Evolutionary conservation across 2,329 filamentous ascomycete genomes (phyloP), one percentile per base, ranked within the genome.

Genomic region (Iodosphaeria phyllophila): DNA sequence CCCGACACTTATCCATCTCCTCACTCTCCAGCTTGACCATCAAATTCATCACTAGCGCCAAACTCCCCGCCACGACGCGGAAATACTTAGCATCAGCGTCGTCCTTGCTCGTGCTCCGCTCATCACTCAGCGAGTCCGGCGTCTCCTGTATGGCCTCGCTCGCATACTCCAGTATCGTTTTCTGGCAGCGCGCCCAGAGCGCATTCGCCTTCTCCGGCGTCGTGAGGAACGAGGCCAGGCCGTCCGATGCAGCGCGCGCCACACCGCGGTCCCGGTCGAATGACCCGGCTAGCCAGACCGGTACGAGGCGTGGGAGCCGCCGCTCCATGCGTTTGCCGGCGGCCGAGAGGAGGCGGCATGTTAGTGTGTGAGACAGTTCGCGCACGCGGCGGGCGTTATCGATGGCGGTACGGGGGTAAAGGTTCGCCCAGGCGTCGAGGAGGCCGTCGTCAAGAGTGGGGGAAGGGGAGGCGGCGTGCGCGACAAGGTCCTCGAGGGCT

Each of bases 361-460:
- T 83, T 13, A 92, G 46, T 8, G 52, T 58, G 44, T 95, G 86
- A 11, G 84, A 69, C 21, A 89, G 64, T 48, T 93, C 84, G 33
- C 89, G 79, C 17, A 93, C 86, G 30, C 78, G 69, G 24, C 83
- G 75, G 23, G 78, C 73, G 44, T 78, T 80, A 47, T 95, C 86
- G 51, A 95, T 91, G 11, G 86, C 89, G 18, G 74, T 66, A 30
- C 84, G 76, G 26, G 89, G 80, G 44, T 92, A 98, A 29, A 91
- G 53, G 56, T 76, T 75, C 35, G 79, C 79, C 86, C 86, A 95
- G 41, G 78, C 76, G 37, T 89, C 77, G 28, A 95, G 51, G 11
- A 77, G 55, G 16, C 71, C 74, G 14, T 63, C 67, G 36, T 61
- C 54, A 28, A 58, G 39, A 31, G 60, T 64, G 44, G 45, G 60